Evolutionary conservation across 2,329 filamentous ascomycete species (phyloP), one percentile per base, ranked within the genome.

Genomic region (Dactylellina haptotyla): DNA sequence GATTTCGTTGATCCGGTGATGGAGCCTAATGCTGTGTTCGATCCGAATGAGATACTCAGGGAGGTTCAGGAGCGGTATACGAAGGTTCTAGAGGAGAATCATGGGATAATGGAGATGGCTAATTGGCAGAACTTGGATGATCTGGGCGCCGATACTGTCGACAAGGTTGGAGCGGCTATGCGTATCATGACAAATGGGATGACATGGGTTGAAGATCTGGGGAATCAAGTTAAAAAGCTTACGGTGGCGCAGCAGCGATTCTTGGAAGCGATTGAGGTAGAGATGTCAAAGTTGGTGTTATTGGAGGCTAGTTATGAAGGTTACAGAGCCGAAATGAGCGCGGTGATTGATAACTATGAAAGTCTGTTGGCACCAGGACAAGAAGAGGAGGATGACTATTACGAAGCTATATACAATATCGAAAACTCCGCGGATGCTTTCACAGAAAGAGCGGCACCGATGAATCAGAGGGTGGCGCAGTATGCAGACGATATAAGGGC

Each of bases 171-270:
- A 12, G 39, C 37, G 4, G 48, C 16, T 0, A 3, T 64, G 4
- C 1, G 32, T 6, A 26, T 18, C 1, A 37, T 64, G 48, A 30
- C 2, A 2, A 56, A 48, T 10, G 48, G 61, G 9, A 28, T 45
- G 25, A n/a, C 45, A 25, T 64, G 46, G 59, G 46, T 51, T 34
- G 25, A 64, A 1, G 18, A 53, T 23, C 3, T 54, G 6, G 2
- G 26, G 9, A 8, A 5, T 2, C 34, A 18, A 9, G 20, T 34
- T 6, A 9, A 25, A 23, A 51, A 1, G 2, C 20, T 64, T 1
- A 18, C 26, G 3, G 20, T 20, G 2, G 26, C 62, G 9, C 62
- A 57, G 39, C 23, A 16, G 9, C 8, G 18, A n/a, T 4, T 28
- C 4, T 28, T 39, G 18, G 61, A 18, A 18, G 2, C 1, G 2